Conservation (phyloP, 306 rosid species). For the Cicer judaicum region DNA sequence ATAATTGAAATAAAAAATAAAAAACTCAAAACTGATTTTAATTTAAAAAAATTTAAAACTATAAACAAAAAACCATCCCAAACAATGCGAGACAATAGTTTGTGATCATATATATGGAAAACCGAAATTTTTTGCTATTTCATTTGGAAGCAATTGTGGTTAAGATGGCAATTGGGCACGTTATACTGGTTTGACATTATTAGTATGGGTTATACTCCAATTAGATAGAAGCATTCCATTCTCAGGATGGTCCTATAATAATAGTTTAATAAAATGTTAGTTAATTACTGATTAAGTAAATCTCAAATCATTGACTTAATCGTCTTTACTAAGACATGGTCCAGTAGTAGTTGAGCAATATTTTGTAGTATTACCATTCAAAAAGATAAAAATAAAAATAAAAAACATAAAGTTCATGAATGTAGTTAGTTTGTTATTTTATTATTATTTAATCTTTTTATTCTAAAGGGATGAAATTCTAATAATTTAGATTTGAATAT, state of each 20-base stretch:
- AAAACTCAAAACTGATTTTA: too few relatives aligned
- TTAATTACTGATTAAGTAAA: slow-evolving; percentile 43
- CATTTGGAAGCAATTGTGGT: slow-evolving; percentile 32
- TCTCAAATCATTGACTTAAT: slow-evolving; percentile 49
- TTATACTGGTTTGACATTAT: slow-evolving; percentile 22
- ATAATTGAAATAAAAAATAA: too few relatives aligned
- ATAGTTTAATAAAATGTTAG: slow-evolving; percentile 37
- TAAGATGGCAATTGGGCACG: slow-evolving; percentile 32
- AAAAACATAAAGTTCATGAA: too few relatives aligned
- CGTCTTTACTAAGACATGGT: slow-evolving; percentile 42
- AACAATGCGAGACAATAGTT: too few relatives aligned
- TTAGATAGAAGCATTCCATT: slow-evolving; percentile 14
- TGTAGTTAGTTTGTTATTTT: too few relatives aligned
- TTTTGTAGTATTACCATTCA: slow-evolving; percentile 31
- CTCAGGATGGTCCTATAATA: slow-evolving; percentile 26
- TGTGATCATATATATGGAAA: background rate
- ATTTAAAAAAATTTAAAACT: too few relatives aligned
- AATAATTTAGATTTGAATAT: too few relatives aligned
- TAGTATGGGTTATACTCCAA: slow-evolving; percentile 12
- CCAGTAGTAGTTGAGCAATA: slow-evolving; percentile 47
- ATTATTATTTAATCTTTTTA: too few relatives aligned
- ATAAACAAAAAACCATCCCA: too few relatives aligned
- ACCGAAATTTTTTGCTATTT: too few relatives aligned
- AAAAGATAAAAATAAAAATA: background rate
- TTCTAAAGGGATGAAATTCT: too few relatives aligned